Conservation (phyloP, 2,329 filamentous ascomycete species). For the Neurospora sp. region DNA sequence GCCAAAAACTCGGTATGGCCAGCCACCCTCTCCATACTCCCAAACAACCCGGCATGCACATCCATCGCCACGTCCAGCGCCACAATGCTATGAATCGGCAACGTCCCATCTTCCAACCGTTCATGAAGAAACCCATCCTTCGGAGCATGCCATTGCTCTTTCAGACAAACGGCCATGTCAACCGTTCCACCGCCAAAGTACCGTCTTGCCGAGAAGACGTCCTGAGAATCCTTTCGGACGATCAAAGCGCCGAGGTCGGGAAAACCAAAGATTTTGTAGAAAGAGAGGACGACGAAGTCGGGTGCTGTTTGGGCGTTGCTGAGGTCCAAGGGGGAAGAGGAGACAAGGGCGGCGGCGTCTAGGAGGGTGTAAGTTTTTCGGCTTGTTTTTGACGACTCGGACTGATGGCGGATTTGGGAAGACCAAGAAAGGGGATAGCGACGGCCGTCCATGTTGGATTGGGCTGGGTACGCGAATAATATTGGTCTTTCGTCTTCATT, state of each 20-base stretch:
- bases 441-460: conserved; percentile 85
- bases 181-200: conserved; percentile 96
- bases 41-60: conserved; percentile 56
- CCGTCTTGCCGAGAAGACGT: conserved; percentile 52
- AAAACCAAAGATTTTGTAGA: conserved; percentile 98
- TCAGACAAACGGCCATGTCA: conserved; percentile 72
- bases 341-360: conserved; percentile 73
- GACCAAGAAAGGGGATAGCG: conserved; percentile 49
- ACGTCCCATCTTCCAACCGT: conserved; percentile 78
- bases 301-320: conserved; percentile 50
- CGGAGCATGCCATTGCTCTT: conserved; percentile 71
- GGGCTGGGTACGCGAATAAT: conserved; percentile 73
- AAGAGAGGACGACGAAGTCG: conserved; percentile 79
- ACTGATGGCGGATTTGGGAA: conserved; percentile 5
- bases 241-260: conserved; percentile 82
- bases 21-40: conserved; percentile 58
- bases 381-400: neutral
- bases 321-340: conserved; percentile 68
- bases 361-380: conserved; percentile 55
- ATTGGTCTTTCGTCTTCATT: conserved; percentile 20
- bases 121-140: conserved; percentile 68
- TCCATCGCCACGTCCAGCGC: conserved; percentile 67
- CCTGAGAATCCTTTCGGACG: conserved; percentile 55
- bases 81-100: conserved; percentile 84
- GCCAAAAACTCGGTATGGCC: conserved; percentile 61